phyloP scores from a whole-genome alignment of 306 rosid genomes.

The Pueraria montana region DNA sequence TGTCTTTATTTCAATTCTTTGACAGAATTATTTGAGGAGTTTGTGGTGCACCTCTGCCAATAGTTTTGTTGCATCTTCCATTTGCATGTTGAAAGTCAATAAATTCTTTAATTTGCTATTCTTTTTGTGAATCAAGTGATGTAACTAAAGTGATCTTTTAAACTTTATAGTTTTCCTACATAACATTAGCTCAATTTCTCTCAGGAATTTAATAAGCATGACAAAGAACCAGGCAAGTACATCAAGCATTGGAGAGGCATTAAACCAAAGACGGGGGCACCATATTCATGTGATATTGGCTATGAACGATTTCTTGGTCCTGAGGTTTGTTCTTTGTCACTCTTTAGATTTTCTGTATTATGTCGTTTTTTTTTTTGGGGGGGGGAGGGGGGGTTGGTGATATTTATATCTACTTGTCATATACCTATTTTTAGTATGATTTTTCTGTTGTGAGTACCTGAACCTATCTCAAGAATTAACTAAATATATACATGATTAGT shows the following conservation, averaged over 20 bases:
- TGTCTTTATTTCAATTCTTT: conserved; percentile 39
- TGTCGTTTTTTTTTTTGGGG: too few relatives aligned
- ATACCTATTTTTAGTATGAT: conserved; percentile 4
- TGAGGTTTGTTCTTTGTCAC: conserved; percentile 70
- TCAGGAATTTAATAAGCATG: conserved; percentile 95
- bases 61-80: conserved; percentile 27
- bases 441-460: not conserved
- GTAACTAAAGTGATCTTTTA: conserved; percentile 16
- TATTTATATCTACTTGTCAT: not conserved
- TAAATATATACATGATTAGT: not conserved
- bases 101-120: conserved; percentile 8
- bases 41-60: conserved; percentile 15
- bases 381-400: not conserved
- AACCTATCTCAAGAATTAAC: conserved; percentile 7
- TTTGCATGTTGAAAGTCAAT: conserved; percentile 24
- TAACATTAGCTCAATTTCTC: conserved; percentile 50
- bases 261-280: conserved; percentile 98
- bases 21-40: conserved; percentile 29
- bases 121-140: conserved; percentile 10
- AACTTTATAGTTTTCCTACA: conserved; percentile 18
- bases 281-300: conserved; percentile 98
- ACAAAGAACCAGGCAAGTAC: conserved; percentile 93
- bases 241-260: conserved; percentile 96
- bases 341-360: conserved; percentile 32
- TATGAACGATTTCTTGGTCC: conserved; percentile 99